Evolutionary conservation across 768 basidiomycete genomes (phyloP).

Genomic region (Tulasnella sp.): DNA sequence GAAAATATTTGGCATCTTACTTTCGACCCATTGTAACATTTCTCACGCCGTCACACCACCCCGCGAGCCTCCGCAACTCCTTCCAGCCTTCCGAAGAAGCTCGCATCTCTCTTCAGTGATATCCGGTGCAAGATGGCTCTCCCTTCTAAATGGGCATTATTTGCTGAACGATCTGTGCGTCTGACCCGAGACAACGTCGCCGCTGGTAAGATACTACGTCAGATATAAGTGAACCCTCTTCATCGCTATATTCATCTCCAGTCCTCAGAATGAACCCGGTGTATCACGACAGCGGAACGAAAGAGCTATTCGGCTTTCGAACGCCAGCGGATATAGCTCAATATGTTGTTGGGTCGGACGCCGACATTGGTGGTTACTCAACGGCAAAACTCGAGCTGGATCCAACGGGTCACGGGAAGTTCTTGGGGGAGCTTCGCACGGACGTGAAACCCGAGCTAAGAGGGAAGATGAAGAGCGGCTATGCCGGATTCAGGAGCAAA

Average conservation of each 20-base stretch:
- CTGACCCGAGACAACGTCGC: neutral
- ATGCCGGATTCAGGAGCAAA: slow-evolving; percentile 83
- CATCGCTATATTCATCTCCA: neutral
- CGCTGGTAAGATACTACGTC: neutral
- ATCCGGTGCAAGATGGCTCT: neutral
- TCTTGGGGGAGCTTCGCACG: slow-evolving; percentile 71
- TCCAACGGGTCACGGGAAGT: slow-evolving; percentile 40
- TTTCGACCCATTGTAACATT: no score
- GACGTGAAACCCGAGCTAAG: slow-evolving; percentile 55
- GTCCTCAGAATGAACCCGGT: slow-evolving; percentile 9
- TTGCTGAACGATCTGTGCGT: slow-evolving; percentile 7
- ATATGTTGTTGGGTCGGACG: slow-evolving; percentile 75
- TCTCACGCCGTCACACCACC: no score
- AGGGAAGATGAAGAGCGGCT: slow-evolving; percentile 67
- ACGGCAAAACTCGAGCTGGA: slow-evolving; percentile 68
- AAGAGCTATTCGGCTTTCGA: slow-evolving; percentile 55
- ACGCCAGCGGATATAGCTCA: slow-evolving; percentile 43
- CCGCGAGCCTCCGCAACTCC: no score
- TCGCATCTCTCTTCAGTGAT: no score
- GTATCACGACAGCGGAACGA: slow-evolving; percentile 29
- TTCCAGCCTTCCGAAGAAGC: no score
- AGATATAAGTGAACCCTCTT: neutral
- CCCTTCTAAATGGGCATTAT: slow-evolving; percentile 12
- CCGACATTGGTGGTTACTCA: slow-evolving; percentile 77
- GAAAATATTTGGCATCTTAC: no score